phyloP scores from a whole-genome alignment of 192 early-diverging fungal species.

The Coemansia guatemalensis region DNA sequence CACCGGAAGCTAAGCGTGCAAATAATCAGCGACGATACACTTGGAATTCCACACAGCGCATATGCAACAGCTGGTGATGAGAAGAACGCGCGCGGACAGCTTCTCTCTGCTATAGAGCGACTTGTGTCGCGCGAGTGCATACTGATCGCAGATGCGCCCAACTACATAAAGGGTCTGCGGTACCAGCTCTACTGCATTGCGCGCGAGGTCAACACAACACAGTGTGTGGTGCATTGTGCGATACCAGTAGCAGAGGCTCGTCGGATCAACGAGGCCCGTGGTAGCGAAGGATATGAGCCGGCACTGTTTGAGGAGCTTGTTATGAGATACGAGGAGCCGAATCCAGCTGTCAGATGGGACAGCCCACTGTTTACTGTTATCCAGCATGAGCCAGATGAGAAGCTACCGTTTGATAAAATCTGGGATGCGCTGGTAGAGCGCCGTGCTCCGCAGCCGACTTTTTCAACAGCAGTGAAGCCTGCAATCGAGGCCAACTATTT shows the following conservation, averaged over 20 bases:
- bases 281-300: slow-evolving; percentile 48
- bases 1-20: slow-evolving; percentile 63
- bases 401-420: slow-evolving; percentile 65
- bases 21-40: slow-evolving; percentile 73
- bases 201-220: slow-evolving; percentile 80
- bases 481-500: slow-evolving; percentile 89
- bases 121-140: slow-evolving; percentile 78
- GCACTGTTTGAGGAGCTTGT: slow-evolving; percentile 71
- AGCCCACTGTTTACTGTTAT: slow-evolving; percentile 89
- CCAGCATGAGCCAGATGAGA: slow-evolving; percentile 59
- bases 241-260: slow-evolving; percentile 57
- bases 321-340: slow-evolving; percentile 93
- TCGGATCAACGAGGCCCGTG: slow-evolving; percentile 55
- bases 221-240: slow-evolving; percentile 78
- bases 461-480: slow-evolving; percentile 89
- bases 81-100: slow-evolving; percentile 80
- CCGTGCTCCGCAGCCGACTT: slow-evolving; percentile 75
- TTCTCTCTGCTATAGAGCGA: slow-evolving; percentile 90
- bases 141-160: slow-evolving; percentile 91
- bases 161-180: slow-evolving; percentile 98
- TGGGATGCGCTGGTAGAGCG: slow-evolving; percentile 74
- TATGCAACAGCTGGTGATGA: slow-evolving; percentile 71
- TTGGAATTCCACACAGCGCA: slow-evolving; percentile 60
- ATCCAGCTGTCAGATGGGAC: slow-evolving; percentile 90
- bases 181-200: slow-evolving; percentile 95